These are phyloP conservation scores for Strobilomyces dryophilus DNA, from an alignment of 768 basidiomycete genomes.

Conservation along the genomic window DNA sequence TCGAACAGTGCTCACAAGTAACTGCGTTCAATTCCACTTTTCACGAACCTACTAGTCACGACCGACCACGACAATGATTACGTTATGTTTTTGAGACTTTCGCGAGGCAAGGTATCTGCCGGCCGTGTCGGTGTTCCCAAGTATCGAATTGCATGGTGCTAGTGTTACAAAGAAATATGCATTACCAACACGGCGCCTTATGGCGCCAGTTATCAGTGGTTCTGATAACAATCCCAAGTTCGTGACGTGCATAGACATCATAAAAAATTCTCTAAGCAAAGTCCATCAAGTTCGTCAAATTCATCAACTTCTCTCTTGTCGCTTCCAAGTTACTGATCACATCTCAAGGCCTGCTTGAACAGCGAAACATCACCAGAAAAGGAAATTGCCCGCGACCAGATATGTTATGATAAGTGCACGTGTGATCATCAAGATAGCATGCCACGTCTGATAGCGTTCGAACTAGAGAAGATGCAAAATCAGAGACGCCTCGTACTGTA, in stretches of 20 bases:
- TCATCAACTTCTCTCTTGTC: not conserved
- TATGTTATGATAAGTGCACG: constrained; percentile 8
- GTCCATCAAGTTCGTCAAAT: not conserved
- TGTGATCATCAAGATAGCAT: constrained; percentile 23
- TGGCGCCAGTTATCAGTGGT: not conserved
- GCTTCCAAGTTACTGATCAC: not conserved
- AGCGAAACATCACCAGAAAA: constrained; percentile 7
- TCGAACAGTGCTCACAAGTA: no score
- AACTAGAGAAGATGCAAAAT: constrained; percentile 22
- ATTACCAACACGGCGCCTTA: constrained; percentile 3
- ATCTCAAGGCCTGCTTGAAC: constrained; percentile 11
- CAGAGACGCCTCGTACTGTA: constrained; percentile 17
- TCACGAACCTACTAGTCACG: no score
- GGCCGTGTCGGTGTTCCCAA: no score
- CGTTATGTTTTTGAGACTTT: no score
- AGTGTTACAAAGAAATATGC: not conserved
- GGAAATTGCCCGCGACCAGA: constrained; percentile 13
- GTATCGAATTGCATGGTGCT: not conserved
- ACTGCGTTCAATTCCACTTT: no score
- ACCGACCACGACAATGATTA: no score
- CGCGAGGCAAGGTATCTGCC: no score
- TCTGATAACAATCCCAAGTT: constrained; percentile 1
- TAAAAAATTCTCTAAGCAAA: not conserved
- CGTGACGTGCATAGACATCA: not conserved
- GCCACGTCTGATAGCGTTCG: constrained; percentile 19